These are phyloP conservation scores for Penicillium sp. DNA, from an alignment of 2,329 filamentous ascomycete species.

Conservation along the genomic window DNA sequence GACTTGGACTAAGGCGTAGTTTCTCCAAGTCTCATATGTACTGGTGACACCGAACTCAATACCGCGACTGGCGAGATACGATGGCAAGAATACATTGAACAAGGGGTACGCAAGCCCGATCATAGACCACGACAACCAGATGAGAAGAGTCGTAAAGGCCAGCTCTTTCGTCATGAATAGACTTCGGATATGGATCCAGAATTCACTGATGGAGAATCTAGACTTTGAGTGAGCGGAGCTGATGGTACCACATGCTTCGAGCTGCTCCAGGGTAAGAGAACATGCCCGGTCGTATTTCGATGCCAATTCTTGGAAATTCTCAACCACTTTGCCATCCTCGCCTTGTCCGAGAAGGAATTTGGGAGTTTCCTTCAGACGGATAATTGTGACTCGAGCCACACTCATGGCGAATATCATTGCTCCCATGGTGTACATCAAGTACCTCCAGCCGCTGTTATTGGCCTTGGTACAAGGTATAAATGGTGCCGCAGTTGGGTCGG, in stretches of 20 bases:
- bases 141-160: background rate
- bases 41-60: background rate
- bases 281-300: background rate
- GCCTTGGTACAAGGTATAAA: background rate
- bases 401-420: background rate
- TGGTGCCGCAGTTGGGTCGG: too few relatives aligned
- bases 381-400: background rate
- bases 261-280: background rate
- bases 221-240: background rate
- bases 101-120: background rate
- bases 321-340: background rate
- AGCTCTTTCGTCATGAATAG: background rate
- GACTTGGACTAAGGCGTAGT: background rate
- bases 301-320: background rate
- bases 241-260: background rate
- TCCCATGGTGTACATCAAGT: background rate
- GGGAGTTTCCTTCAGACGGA: background rate
- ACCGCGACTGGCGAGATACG: background rate
- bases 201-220: background rate
- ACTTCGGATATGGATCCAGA: background rate
- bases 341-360: background rate
- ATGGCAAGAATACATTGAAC: background rate
- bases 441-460: background rate
- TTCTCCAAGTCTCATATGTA: background rate
- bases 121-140: background rate